A percentile compares a stretch with the other conserved stretches of the same genome.
phyloP scores from a whole-genome alignment of 805 yeast species.

The Spathaspora arborariae region DNA sequence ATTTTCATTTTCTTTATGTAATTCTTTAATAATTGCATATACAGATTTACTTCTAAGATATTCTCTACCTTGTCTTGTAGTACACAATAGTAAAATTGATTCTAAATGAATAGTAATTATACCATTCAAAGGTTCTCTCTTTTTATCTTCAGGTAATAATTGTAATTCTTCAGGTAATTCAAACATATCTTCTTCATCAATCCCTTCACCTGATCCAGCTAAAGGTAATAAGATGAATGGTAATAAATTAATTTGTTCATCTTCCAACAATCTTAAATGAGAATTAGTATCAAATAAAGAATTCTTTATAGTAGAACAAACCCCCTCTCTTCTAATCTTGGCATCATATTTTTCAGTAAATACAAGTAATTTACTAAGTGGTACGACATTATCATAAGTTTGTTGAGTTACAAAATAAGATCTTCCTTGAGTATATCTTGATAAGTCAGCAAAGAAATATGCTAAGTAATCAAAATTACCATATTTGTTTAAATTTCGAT shows the following conservation, averaged over 20 bases:
- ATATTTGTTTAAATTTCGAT: constrained; percentile 62
- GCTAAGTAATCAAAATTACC: constrained; percentile 82
- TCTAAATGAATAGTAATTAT: constrained; percentile 74
- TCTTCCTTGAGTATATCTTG: constrained; percentile 73
- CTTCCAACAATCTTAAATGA: constrained; percentile 58
- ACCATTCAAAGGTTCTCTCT: constrained; percentile 67
- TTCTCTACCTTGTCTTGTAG: constrained; percentile 72
- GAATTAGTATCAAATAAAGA: constrained; percentile 73
- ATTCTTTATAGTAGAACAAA: constrained; percentile 88
- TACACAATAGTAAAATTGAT: constrained; percentile 71
- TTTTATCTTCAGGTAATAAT: constrained; percentile 68
- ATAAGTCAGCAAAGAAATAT: constrained; percentile 85
- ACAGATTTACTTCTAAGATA: constrained; percentile 75
- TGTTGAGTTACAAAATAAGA: constrained; percentile 71
- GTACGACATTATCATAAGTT: constrained; percentile 70
- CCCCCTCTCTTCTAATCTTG: constrained; percentile 82
- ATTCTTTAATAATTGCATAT: constrained; percentile 81
- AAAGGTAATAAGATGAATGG: constrained; percentile 82
- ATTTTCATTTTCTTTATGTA: constrained; percentile 57
- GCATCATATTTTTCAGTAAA: constrained; percentile 81
- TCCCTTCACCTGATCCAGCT: constrained; percentile 63
- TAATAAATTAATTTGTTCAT: constrained; percentile 65
- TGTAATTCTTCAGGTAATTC: constrained; percentile 87
- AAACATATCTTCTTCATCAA: constrained; percentile 80
- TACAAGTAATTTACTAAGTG: constrained; percentile 74